Evolutionary conservation across 1,139 yeast species (phyloP), one percentile per base, ranked within the genome.

Genomic region (Hemisphaericaspora xylofermentans): DNA sequence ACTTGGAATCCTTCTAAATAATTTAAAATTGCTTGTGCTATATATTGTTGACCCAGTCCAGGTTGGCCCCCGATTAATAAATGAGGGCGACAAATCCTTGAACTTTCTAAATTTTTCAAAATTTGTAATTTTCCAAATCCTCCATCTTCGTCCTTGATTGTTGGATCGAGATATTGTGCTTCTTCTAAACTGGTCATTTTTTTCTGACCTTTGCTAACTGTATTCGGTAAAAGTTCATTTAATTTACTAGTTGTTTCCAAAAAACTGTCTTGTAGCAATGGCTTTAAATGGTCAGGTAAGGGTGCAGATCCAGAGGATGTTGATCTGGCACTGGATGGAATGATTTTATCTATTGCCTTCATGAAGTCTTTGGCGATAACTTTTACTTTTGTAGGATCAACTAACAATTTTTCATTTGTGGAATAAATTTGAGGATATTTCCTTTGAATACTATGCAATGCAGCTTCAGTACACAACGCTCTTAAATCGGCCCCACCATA

Each of bases 401-500:
- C 84, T 38, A 72, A 63, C 37, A 93, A 73, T 57, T 89, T 93
- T 41, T 85, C 87, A 45, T 77, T 74, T 6, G 93, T 78, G 50
- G 76, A 70, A 63, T 93, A 94, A 38, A 94, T 93, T 60, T 94
- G 98, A 0, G 99, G 99, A 55, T 85, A 93, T 40, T 83, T 79
- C 50, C 98, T 71, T 63, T 93, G 98, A 36, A 93, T 93, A 53
- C 95, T 85, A 56, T 83, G 84, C 46, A 94, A 71, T 0, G 98
- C 98, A 12, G 97, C 94, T 60, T 93, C 99, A 0, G 98, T 91
- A 58, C 98, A 91, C 27, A 93, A 69, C 0, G 98, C 96, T 42
- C 97, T 73, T 48, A 94, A 70, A 63, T 93, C 99, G 2, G 99
- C 98, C 66, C 99, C 99, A 30, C 98, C 98, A 56, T 88, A 94